Conservation (phyloP, 352 stramenopile species). For the Globisporangium apiculatum region DNA sequence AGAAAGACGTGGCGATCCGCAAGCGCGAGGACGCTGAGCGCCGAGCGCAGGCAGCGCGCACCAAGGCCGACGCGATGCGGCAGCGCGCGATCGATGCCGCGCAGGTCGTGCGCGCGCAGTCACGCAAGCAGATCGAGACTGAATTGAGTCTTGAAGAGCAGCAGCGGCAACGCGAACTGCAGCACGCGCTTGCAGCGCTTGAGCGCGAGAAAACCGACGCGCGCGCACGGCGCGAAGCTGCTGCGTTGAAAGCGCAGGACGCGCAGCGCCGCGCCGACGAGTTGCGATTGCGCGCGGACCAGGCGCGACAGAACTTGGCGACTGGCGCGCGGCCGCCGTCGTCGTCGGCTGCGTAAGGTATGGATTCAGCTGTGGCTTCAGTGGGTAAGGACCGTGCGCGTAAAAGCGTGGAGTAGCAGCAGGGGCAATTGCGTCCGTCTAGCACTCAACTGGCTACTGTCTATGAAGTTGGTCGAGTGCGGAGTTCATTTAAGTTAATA, state of each 20-base stretch:
- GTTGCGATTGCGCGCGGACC: conserved; percentile 41
- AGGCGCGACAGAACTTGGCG: conserved; percentile 29
- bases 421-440: too few species aligned
- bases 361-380: neutral
- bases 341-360: neutral
- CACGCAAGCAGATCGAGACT: conserved; percentile 58
- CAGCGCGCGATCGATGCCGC: conserved; percentile 55
- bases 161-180: conserved; percentile 29
- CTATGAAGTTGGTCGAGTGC: too few species aligned
- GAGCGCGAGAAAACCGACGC: conserved; percentile 42
- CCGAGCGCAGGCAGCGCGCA: conserved; percentile 42
- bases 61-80: conserved; percentile 59
- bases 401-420: too few species aligned
- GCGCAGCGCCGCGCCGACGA: conserved; percentile 51
- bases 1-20: conserved; percentile 52
- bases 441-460: too few species aligned
- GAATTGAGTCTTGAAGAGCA: conserved; percentile 55
- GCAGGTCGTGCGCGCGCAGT: conserved; percentile 55
- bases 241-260: conserved; percentile 41
- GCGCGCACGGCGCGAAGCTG: conserved; percentile 30
- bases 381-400: too few species aligned
- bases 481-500: too few species aligned
- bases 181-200: conserved; percentile 40
- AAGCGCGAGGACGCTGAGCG: conserved; percentile 66
- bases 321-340: neutral